A percentile compares a stretch with the other conserved stretches of the same genome.
Evolutionary conservation across 441 rosid species (phyloP).

Genomic region (Omphalea diandra): DNA sequence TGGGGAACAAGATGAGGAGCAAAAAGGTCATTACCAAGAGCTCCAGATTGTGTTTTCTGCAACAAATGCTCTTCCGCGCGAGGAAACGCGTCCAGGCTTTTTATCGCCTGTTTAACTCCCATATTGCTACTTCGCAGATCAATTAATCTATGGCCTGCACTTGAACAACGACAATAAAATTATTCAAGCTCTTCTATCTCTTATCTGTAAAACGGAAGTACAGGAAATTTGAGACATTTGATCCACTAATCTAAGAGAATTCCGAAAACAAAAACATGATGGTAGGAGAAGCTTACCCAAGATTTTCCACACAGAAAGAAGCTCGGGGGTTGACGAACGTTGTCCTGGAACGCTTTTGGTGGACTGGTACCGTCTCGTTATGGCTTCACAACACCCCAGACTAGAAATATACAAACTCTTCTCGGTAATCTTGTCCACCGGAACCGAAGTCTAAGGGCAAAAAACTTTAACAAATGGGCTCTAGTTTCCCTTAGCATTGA

Average conservation of each 20-base stretch:
- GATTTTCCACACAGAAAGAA: neutral
- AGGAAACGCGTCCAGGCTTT: conserved; percentile 90
- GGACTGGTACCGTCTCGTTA: too few species aligned
- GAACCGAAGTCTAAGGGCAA: too few species aligned
- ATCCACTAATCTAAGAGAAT: too few species aligned
- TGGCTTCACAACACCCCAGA: neutral
- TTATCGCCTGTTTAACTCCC: conserved; percentile 84
- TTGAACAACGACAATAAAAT: neutral
- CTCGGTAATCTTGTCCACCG: too few species aligned
- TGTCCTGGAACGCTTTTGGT: neutral
- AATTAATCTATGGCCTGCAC: neutral
- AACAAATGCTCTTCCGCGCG: conserved; percentile 96
- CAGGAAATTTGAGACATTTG: too few species aligned
- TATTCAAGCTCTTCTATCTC: too few species aligned
- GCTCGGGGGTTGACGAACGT: conserved; percentile 1
- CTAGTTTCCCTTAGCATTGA: too few species aligned
- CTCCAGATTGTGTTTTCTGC: conserved; percentile 94
- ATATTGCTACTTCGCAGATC: conserved; percentile 28
- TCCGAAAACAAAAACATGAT: neutral
- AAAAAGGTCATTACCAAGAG: conserved; percentile 52
- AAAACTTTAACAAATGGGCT: too few species aligned
- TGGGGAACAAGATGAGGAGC: too few species aligned
- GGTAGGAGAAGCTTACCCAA: neutral
- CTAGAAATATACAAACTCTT: neutral
- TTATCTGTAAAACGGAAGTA: too few species aligned